phyloP scores from a whole-genome alignment of 495 filamentous ascomycete species.

The Neurospora sp. region DNA sequence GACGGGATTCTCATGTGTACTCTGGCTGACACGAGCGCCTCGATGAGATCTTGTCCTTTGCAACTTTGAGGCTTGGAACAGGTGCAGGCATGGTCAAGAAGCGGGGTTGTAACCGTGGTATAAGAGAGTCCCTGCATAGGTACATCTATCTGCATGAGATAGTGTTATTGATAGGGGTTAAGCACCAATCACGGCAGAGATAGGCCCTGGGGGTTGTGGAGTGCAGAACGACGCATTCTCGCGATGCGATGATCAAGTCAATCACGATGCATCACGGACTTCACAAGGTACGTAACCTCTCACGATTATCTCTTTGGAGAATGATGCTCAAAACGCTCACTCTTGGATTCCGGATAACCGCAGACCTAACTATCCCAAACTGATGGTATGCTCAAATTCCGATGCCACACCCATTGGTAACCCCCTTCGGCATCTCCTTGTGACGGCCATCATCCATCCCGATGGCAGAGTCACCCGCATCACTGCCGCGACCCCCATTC shows the following conservation, averaged over 20 bases:
- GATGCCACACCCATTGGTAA: neutral
- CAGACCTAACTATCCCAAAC: neutral
- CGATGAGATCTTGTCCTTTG: neutral
- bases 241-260: neutral
- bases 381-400: neutral
- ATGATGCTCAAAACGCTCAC: neutral
- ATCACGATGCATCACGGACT: neutral
- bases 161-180: neutral
- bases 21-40: neutral
- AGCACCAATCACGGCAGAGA: neutral
- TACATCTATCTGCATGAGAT: neutral
- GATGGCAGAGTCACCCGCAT: neutral
- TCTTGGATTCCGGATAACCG: neutral
- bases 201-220: neutral
- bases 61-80: neutral
- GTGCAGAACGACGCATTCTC: neutral
- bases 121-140: neutral
- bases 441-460: neutral
- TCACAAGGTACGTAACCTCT: neutral
- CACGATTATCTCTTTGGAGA: neutral
- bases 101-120: neutral
- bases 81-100: neutral
- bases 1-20: neutral
- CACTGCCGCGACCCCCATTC: neutral
- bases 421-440: neutral